A percentile compares a stretch with the other conserved stretches of the same genome.
phyloP scores from a whole-genome alignment of 108 stramenopile genomes.

The Licmophora abbreviata region DNA sequence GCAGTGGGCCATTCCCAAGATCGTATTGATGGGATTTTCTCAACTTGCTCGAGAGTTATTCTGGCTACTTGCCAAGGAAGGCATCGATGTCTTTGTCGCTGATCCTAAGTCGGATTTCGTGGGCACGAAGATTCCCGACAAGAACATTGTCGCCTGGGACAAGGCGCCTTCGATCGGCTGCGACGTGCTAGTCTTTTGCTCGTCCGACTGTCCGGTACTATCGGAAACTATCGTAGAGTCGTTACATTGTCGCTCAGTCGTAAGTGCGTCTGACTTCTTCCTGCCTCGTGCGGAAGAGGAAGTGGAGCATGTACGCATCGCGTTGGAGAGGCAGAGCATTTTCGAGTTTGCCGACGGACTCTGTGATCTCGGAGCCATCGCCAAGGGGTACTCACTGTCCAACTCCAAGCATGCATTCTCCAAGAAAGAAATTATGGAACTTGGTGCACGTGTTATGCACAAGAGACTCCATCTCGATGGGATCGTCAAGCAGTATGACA shows the following conservation, averaged over 20 bases:
- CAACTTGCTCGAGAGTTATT: conserved; percentile 12
- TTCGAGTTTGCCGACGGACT: conserved; percentile 17
- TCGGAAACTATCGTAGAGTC: neutral
- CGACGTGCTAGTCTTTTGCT: conserved; percentile 23
- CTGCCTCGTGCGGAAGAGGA: too few species aligned
- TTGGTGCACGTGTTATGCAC: conserved; percentile 13
- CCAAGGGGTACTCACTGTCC: conserved; percentile 14
- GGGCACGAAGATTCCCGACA: conserved; percentile 5
- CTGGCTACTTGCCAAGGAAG: conserved; percentile 12
- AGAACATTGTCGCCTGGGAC: conserved; percentile 13
- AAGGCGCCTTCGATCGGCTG: conserved; percentile 4
- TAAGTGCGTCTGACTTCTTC: too few species aligned
- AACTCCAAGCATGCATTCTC: conserved; percentile 2
- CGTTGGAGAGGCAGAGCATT: conserved; percentile 11
- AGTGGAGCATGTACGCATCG: conserved; percentile 11
- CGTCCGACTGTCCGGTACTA: conserved; percentile 12
- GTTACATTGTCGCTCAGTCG: too few species aligned
- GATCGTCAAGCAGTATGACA: conserved; percentile 16
- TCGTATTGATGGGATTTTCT: conserved; percentile 17
- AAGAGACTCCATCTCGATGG: conserved; percentile 30
- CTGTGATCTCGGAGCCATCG: conserved; percentile 21
- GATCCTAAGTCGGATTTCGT: conserved; percentile 6
- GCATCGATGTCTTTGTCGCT: conserved; percentile 14
- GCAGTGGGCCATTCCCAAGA: conserved; percentile 9
- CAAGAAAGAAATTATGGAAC: conserved; percentile 15